phyloP scores from a whole-genome alignment of 805 yeast genomes.

The Myxozyma melibiosi region DNA sequence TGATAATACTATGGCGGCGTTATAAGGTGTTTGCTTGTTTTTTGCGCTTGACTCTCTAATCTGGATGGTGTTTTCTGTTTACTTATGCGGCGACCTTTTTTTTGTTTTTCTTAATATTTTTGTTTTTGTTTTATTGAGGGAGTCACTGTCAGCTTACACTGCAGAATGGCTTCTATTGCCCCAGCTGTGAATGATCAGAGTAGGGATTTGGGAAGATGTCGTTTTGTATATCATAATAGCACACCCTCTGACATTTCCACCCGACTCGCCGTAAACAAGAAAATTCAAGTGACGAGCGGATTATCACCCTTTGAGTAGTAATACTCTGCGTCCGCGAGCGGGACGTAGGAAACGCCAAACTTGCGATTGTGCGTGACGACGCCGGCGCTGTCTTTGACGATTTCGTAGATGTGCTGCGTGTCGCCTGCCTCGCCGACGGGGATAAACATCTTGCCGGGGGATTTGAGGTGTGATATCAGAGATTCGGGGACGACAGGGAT shows the following conservation, averaged over 20 bases:
- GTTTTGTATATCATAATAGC: too few relatives aligned
- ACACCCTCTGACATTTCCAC: too few relatives aligned
- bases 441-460: conserved; percentile 32
- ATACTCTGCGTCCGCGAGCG: conserved; percentile 18
- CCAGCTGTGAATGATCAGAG: too few relatives aligned
- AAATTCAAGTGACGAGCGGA: conserved; percentile 3
- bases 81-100: not conserved
- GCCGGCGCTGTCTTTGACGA: conserved; percentile 16
- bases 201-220: too few relatives aligned
- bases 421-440: conserved; percentile 25
- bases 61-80: not conserved
- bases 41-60: not conserved
- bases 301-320: conserved; percentile 16
- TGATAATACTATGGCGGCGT: conserved; percentile 97
- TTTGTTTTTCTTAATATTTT: not conserved
- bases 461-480: conserved; percentile 20
- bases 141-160: not conserved
- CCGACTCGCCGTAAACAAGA: too few relatives aligned
- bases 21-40: conserved; percentile 28
- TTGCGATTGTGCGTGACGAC: conserved; percentile 12
- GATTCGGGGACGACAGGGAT: conserved; percentile 23
- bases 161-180: too few relatives aligned
- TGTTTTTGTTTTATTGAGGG: not conserved
- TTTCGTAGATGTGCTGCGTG: conserved; percentile 26
- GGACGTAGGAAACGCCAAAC: conserved; percentile 30